Evolutionary conservation across 202 grass and related monocot genomes (phyloP).

Genomic region (Panicum virgatum): DNA sequence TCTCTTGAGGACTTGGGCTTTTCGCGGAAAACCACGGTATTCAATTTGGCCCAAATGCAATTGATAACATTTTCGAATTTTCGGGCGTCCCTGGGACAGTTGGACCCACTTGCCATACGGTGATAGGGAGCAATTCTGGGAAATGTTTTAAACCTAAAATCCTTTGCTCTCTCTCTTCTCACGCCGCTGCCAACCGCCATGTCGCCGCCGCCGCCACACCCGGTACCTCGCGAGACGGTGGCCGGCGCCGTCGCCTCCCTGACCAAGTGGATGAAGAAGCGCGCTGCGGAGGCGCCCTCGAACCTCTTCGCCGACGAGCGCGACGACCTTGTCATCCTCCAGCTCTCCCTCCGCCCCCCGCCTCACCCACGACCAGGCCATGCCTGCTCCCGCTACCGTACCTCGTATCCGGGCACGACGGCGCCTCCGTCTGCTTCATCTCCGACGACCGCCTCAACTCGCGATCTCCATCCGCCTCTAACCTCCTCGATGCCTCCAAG

Average conservation of each 20-base stretch:
- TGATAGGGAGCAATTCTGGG: too few species aligned
- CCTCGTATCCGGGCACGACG: constrained; percentile 31
- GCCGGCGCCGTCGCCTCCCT: constrained; percentile 47
- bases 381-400: constrained; percentile 63
- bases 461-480: constrained; percentile 38
- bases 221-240: constrained; percentile 44
- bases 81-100: too few species aligned
- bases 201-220: background rate
- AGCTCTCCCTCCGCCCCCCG: constrained; percentile 63
- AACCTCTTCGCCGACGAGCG: constrained; percentile 73
- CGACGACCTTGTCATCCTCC: constrained; percentile 76
- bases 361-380: constrained; percentile 44
- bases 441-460: constrained; percentile 54
- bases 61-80: background rate
- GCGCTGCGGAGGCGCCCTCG: constrained; percentile 24
- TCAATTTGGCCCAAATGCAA: background rate
- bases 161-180: too few species aligned
- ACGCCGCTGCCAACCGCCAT: background rate
- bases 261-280: constrained; percentile 63
- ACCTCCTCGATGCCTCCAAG: constrained; percentile 48
- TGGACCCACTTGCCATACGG: too few species aligned
- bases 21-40: background rate
- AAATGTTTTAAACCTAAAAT: too few species aligned
- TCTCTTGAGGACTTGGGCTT: background rate
- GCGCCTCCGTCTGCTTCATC: constrained; percentile 64